phyloP scores from a whole-genome alignment of 495 filamentous ascomycete species.

The Tuber borchii region DNA sequence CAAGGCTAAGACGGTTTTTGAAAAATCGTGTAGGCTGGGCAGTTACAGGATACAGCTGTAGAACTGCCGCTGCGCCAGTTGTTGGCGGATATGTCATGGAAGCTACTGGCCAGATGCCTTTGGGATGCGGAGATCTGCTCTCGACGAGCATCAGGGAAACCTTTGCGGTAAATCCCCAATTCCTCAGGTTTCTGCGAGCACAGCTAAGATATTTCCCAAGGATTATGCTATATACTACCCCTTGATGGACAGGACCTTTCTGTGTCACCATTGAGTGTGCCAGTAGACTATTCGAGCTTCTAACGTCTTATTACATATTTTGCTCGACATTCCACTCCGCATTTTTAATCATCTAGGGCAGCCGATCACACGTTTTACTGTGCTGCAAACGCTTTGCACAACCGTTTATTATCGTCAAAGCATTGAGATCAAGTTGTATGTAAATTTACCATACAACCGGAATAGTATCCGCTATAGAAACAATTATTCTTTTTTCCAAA shows the following conservation, averaged over 20 bases:
- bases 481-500: not conserved
- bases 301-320: not conserved
- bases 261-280: conserved; percentile 12
- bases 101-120: conserved; percentile 22
- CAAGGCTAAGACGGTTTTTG: conserved; percentile 6
- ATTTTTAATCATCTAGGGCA: not conserved
- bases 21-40: conserved; percentile 14
- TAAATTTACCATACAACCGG: not conserved
- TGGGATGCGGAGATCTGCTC: conserved; percentile 7
- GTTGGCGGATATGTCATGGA: conserved; percentile 26
- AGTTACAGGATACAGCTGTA: conserved; percentile 25
- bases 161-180: conserved; percentile 5
- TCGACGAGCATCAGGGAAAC: conserved; percentile 21
- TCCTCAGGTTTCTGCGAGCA: not conserved
- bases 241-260: conserved; percentile 16
- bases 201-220: not conserved
- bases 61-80: conserved; percentile 6
- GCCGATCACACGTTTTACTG: not conserved
- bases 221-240: conserved; percentile 26
- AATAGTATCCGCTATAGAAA: not conserved
- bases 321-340: not conserved
- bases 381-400: not conserved
- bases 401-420: not conserved
- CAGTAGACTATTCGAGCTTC: not conserved
- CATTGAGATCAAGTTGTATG: not conserved